Conservation (phyloP, 2,329 filamentous ascomycete genomes). For the Aspergillus quadrilineatus region DNA sequence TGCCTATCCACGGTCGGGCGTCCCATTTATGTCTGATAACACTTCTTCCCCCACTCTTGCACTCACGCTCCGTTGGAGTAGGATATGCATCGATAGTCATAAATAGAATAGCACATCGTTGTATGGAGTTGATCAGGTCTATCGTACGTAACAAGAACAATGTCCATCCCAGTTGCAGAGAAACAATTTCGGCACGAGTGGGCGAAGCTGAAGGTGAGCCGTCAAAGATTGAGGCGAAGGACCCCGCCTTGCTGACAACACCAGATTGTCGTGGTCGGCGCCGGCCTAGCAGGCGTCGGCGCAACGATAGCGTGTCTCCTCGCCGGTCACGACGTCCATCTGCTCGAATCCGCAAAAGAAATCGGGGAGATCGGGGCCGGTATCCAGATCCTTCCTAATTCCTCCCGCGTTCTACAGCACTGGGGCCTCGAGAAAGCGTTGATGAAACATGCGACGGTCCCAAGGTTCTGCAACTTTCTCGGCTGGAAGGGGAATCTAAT, state of each 20-base stretch:
- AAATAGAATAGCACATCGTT: background rate
- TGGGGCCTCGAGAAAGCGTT: constrained; percentile 47
- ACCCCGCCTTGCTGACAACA: background rate
- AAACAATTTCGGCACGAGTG: constrained; percentile 44
- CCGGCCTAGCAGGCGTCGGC: constrained; percentile 30
- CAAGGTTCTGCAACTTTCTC: constrained; percentile 49
- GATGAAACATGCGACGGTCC: constrained; percentile 43
- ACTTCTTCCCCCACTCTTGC: background rate
- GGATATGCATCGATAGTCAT: background rate
- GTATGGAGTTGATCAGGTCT: background rate
- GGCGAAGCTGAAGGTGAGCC: constrained; percentile 45
- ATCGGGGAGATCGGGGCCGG: constrained; percentile 32
- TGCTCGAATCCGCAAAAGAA: constrained; percentile 26
- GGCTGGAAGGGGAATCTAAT: constrained; percentile 55
- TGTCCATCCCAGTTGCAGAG: constrained; percentile 49
- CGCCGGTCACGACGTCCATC: constrained; percentile 25
- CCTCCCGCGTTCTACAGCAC: constrained; percentile 31
- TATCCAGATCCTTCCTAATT: constrained; percentile 31
- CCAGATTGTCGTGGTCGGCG: constrained; percentile 36
- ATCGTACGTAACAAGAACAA: constrained; percentile 13
- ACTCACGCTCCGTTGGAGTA: background rate
- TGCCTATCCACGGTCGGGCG: background rate
- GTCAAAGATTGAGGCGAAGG: background rate
- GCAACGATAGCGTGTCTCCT: constrained; percentile 27
- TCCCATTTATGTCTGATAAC: constrained; percentile 9